phyloP scores from a whole-genome alignment of 352 stramenopile species.

The Phytophthora colocasiae region DNA sequence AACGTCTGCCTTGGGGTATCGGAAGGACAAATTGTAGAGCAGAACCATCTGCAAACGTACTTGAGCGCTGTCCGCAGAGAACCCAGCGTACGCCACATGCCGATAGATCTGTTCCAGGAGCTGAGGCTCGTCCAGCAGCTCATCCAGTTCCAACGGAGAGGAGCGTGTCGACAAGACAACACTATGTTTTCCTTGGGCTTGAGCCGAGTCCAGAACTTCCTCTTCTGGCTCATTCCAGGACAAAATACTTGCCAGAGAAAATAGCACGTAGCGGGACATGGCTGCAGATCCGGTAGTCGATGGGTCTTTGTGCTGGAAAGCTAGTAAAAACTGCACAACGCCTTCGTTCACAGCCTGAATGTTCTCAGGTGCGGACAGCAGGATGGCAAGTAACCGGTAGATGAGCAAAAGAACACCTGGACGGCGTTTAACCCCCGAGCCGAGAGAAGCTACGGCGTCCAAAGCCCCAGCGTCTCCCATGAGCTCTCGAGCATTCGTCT shows the following conservation, averaged over 20 bases:
- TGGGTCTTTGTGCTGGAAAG: slow-evolving; percentile 40
- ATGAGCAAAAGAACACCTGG: slow-evolving; percentile 34
- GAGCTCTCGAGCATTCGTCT: slow-evolving; percentile 44
- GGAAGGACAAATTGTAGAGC: slow-evolving; percentile 80
- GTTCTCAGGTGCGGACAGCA: slow-evolving; percentile 57
- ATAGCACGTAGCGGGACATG: slow-evolving; percentile 71
- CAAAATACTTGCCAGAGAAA: slow-evolving; percentile 64
- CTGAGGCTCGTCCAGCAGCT: slow-evolving; percentile 56
- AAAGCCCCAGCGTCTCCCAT: slow-evolving; percentile 50
- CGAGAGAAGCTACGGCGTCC: slow-evolving; percentile 47
- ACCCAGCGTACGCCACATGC: slow-evolving; percentile 51
- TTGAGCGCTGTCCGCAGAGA: slow-evolving; percentile 49
- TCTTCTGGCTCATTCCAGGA: slow-evolving; percentile 61
- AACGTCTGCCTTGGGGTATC: slow-evolving; percentile 65
- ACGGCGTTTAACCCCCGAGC: slow-evolving; percentile 10
- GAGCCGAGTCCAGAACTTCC: background rate
- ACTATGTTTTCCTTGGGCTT: slow-evolving; percentile 3
- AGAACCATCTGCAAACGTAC: slow-evolving; percentile 72
- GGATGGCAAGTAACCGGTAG: slow-evolving; percentile 62
- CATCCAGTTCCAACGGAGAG: slow-evolving; percentile 34
- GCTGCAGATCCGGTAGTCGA: background rate
- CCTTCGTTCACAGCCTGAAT: slow-evolving; percentile 48
- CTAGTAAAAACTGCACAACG: slow-evolving; percentile 66
- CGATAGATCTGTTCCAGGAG: slow-evolving; percentile 54
- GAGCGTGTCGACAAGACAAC: slow-evolving; percentile 7